phyloP scores from a whole-genome alignment of 805 yeast species.

The Saturnispora saitoi region DNA sequence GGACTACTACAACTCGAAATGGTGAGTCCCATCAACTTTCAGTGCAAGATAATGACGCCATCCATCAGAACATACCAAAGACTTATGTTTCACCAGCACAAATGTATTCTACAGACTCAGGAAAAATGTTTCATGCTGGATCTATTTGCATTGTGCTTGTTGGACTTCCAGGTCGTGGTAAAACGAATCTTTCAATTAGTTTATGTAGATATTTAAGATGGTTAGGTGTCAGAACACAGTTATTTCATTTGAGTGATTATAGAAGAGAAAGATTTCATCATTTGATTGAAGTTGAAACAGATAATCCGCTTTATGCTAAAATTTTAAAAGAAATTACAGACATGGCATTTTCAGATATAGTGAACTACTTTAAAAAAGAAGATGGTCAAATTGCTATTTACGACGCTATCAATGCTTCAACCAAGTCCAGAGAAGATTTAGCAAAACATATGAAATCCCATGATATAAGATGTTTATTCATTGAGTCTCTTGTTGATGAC shows the following conservation, averaged over 20 bases:
- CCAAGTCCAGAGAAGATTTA: slow-evolving; percentile 54
- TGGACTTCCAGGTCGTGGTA: slow-evolving; percentile 94
- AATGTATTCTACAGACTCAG: slow-evolving; percentile 84
- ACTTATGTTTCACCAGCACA: slow-evolving; percentile 84
- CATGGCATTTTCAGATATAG: slow-evolving; percentile 61
- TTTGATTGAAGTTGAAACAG: slow-evolving; percentile 42
- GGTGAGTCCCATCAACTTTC: slow-evolving; percentile 10
- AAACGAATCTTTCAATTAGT: slow-evolving; percentile 86
- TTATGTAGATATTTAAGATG: slow-evolving; percentile 88
- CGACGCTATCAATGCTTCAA: slow-evolving; percentile 87
- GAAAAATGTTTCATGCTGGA: slow-evolving; percentile 92
- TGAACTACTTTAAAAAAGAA: slow-evolving; percentile 59
- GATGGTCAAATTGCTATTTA: slow-evolving; percentile 93
- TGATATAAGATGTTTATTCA: slow-evolving; percentile 72
- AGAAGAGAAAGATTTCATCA: slow-evolving; percentile 43
- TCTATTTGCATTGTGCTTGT: slow-evolving; percentile 80
- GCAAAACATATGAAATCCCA: slow-evolving; percentile 43
- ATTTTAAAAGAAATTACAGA: slow-evolving; percentile 51
- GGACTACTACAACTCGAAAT: slow-evolving; percentile 30
- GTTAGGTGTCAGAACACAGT: slow-evolving; percentile 90
- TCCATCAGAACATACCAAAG: slow-evolving; percentile 54
- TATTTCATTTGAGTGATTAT: slow-evolving; percentile 88
- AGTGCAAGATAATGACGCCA: slow-evolving; percentile 39
- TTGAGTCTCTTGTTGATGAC: slow-evolving; percentile 81
- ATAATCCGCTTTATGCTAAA: slow-evolving; percentile 46